These are phyloP conservation scores for Bonia amplexicaulis DNA, from an alignment of 176 grass and related monocot species.

Conservation along the genomic window DNA sequence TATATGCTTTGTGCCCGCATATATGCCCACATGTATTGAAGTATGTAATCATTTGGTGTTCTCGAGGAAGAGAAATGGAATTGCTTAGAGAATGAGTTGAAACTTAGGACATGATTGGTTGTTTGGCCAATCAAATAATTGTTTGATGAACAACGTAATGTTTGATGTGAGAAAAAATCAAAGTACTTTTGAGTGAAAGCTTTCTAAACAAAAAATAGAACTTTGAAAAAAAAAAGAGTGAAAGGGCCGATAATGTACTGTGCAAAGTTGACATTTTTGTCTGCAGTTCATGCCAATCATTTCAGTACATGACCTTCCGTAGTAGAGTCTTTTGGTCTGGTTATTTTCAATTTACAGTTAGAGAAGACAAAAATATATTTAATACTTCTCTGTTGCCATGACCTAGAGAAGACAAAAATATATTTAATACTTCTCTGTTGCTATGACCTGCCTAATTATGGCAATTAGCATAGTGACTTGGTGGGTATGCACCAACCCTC, in stretches of 20 bases:
- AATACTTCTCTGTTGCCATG: constrained; percentile 1
- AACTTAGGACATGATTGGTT: background rate
- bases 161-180: background rate
- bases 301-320: background rate
- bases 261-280: background rate
- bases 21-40: background rate
- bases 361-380: background rate
- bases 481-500: background rate
- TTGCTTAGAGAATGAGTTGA: background rate
- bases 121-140: constrained; percentile 6
- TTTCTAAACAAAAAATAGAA: background rate
- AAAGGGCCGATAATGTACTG: background rate
- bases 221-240: background rate
- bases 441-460: constrained; percentile 17
- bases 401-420: background rate
- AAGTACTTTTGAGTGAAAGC: background rate
- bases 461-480: background rate
- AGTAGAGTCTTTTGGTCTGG: constrained; percentile 1
- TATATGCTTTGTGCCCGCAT: background rate
- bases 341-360: constrained; percentile 17
- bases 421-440: background rate
- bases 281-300: constrained; percentile 7
- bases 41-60: background rate
- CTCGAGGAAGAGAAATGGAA: background rate
- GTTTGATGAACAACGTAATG: background rate